Evolutionary conservation across 2,329 filamentous ascomycete genomes (phyloP), one percentile per base, ranked within the genome.

Genomic region (Clonostachys sp.): DNA sequence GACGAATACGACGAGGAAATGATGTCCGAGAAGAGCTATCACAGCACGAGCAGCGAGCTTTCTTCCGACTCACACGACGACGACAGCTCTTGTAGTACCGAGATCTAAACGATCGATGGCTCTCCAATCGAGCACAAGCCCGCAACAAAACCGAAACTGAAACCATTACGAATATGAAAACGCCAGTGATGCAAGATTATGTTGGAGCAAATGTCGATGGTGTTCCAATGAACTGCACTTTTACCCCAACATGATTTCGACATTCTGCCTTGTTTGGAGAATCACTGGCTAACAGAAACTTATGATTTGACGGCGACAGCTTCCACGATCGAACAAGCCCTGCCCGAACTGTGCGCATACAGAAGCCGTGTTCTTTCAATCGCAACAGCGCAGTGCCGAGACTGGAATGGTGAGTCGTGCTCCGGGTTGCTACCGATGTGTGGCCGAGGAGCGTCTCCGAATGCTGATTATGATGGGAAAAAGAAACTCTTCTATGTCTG

Each of bases 291-390:
- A 68, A 77, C 70, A 57, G 55, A 55, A 57, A 65, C 57, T 56
- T 61, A 61, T 61, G 57, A 58, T 53, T 59, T 56, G 56, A 53
- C 53, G 57, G 50, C 58, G 77, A 63, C 81, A 96, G 91, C 88
- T 97, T 67, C 94, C 94, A 54, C 86, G 91, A 61, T 86, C 90
- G 59, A 89, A 90, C 65, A 90, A 88, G 71, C 79, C 80, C 51
- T 99, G 94, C 72, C 90, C 91, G 45, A 80, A 77, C 57, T 99
- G 95, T 76, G 79, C 81, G 55, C 87, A 94, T 67, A 83, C 84
- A 57, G 91, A 97, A 71, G 91, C 91, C 42, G 95, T 99, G 50
- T 99, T 96, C 74, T 99, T 99, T 76, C 94, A 99, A 74, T 96
- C 91, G 52, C 94, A 99, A 66, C 91, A 97, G 74, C 87, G 94